Conservation (phyloP, 768 basidiomycete genomes). For the Dentipellis sp. region DNA sequence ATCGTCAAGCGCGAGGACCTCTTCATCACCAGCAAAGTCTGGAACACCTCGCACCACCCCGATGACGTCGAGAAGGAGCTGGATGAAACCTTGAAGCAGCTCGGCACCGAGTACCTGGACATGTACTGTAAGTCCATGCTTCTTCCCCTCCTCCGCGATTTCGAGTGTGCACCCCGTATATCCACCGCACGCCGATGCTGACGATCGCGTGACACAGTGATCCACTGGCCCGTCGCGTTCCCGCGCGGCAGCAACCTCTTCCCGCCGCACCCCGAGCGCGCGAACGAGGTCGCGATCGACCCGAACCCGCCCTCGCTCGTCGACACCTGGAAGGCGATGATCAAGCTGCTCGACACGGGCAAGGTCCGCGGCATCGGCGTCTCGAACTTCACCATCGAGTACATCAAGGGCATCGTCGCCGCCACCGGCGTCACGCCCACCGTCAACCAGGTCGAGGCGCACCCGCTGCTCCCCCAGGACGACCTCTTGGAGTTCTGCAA, state of each 20-base stretch:
- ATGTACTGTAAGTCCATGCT: conserved; percentile 52
- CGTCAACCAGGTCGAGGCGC: conserved; percentile 77
- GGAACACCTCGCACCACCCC: conserved; percentile 68
- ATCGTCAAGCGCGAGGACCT: conserved; percentile 76
- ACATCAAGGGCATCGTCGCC: conserved; percentile 56
- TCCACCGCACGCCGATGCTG: background rate
- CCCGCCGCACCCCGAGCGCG: conserved; percentile 40
- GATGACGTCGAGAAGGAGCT: conserved; percentile 63
- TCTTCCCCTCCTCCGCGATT: background rate
- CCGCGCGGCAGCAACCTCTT: conserved; percentile 38
- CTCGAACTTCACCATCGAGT: conserved; percentile 66
- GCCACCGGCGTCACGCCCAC: conserved; percentile 69
- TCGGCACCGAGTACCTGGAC: conserved; percentile 72
- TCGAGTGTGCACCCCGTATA: too few relatives aligned
- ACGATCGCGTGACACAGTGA: conserved; percentile 30
- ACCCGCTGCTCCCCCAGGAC: conserved; percentile 71
- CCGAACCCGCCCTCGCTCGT: conserved; percentile 42
- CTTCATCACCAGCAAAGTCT: conserved; percentile 76
- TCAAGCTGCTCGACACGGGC: conserved; percentile 52
- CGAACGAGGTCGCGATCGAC: conserved; percentile 47
- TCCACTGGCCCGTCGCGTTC: conserved; percentile 79
- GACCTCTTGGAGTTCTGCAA: conserved; percentile 65
- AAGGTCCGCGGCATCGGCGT: conserved; percentile 76
- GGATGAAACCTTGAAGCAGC: conserved; percentile 63
- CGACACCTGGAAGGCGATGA: conserved; percentile 80